A percentile compares a stretch with the other conserved stretches of the same genome.
Conservation (phyloP, 805 yeast species). For the Scheffersomyces coipomensis region DNA sequence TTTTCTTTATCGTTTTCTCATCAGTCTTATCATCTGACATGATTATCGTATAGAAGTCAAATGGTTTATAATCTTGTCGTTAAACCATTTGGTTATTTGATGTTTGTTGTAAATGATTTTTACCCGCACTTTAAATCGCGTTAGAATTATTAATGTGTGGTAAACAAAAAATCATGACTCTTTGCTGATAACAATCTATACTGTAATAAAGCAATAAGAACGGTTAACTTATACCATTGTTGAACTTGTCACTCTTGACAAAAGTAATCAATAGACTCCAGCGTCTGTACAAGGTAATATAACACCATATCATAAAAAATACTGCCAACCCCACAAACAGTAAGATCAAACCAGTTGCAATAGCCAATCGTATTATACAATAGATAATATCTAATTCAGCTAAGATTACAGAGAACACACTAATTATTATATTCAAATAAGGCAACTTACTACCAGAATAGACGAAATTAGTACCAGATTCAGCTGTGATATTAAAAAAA, state of each 20-base stretch:
- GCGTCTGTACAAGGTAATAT: conserved; percentile 11
- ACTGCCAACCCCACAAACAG: conserved; percentile 9
- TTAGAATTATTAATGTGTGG: no score
- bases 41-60: no score
- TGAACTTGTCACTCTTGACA: neutral
- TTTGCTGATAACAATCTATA: no score
- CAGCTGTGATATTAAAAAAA: conserved; percentile 8
- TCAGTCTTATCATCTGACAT: no score
- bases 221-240: no score
- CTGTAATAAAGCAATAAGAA: no score
- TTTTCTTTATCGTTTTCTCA: no score
- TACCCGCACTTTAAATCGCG: no score
- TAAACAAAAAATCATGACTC: no score
- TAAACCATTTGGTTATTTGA: no score
- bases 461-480: conserved; percentile 1
- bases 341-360: conserved; percentile 12
- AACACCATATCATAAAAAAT: conserved; percentile 12
- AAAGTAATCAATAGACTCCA: conserved; percentile 10
- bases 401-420: conserved; percentile 3
- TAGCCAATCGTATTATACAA: conserved; percentile 12
- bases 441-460: neutral
- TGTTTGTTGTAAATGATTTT: no score
- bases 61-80: no score
- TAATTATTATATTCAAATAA: neutral
- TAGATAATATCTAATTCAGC: conserved; percentile 17